These are phyloP conservation scores for Digitaria exilis DNA, from an alignment of 202 grass and related monocot species.

Conservation along the genomic window DNA sequence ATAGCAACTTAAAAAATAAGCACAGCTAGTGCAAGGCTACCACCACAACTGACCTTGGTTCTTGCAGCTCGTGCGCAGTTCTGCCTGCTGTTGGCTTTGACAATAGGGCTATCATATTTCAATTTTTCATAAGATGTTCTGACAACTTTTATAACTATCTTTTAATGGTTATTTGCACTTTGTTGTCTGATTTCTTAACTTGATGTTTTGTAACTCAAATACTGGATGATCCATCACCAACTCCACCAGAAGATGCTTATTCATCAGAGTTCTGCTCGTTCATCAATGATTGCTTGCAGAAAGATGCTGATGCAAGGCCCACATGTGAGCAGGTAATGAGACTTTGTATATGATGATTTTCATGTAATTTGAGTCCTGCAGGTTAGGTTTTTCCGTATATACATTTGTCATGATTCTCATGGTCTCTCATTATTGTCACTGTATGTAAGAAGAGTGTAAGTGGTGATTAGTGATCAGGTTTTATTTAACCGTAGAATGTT, in stretches of 20 bases:
- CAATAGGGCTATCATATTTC: neutral
- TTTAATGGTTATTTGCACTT: conserved; percentile 6
- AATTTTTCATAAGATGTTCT: neutral
- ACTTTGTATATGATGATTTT: conserved; percentile 31
- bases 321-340: conserved; percentile 69
- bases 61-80: neutral
- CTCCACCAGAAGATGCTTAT: conserved; percentile 65
- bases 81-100: neutral
- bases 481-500: conserved; percentile 21
- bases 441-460: conserved; percentile 3
- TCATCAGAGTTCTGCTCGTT: conserved; percentile 91
- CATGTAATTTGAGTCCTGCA: conserved; percentile 12
- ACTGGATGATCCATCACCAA: conserved; percentile 91
- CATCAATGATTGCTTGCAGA: conserved; percentile 85
- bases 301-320: conserved; percentile 80
- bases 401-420: neutral
- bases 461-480: conserved; percentile 1
- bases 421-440: neutral
- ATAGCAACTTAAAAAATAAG: neutral
- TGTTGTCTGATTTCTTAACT: conserved; percentile 7
- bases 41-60: neutral
- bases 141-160: conserved; percentile 7
- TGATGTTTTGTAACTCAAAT: conserved; percentile 53
- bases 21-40: neutral
- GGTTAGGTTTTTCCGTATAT: neutral